These are phyloP conservation scores for Mucor racemosus DNA, from an alignment of 371 early-diverging fungal species.

Conservation along the genomic window DNA sequence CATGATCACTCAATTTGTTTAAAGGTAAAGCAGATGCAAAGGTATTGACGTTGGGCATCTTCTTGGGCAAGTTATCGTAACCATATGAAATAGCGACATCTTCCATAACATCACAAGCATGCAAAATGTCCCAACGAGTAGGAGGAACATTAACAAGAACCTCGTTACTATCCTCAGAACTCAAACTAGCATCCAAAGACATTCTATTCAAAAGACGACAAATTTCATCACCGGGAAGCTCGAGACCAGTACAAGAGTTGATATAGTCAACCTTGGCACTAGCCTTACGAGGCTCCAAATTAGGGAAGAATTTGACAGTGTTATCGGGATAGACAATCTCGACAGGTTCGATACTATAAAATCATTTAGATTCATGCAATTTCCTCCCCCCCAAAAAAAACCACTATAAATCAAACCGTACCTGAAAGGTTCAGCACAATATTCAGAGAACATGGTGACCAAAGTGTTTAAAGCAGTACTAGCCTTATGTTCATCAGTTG, in stretches of 20 bases:
- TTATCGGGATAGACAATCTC: constrained; percentile 90
- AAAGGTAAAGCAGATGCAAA: constrained; percentile 90
- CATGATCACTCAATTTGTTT: constrained; percentile 93
- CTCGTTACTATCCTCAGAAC: constrained; percentile 60
- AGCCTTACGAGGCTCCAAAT: constrained; percentile 72
- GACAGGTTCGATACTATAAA: constrained; percentile 85
- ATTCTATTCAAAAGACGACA: constrained; percentile 81
- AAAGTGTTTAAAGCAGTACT: constrained; percentile 92
- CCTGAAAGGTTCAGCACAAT: constrained; percentile 91
- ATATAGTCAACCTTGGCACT: constrained; percentile 85
- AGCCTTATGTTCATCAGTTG: constrained; percentile 96
- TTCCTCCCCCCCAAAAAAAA: background rate
- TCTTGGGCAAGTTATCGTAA: constrained; percentile 93
- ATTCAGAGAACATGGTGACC: constrained; percentile 93
- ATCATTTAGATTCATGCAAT: background rate
- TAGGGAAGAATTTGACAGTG: constrained; percentile 70
- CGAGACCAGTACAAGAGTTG: constrained; percentile 83
- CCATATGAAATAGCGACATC: constrained; percentile 99
- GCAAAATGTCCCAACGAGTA: constrained; percentile 97
- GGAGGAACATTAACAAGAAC: constrained; percentile 88
- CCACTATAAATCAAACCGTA: constrained; percentile 39
- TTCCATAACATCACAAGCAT: constrained; percentile 98
- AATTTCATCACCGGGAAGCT: constrained; percentile 78
- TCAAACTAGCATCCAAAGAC: constrained; percentile 81
- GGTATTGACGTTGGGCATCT: constrained; percentile 82